Base-by-base conservation (phyloP, 768 basidiomycete genomes). In the Mycena capillaripes region DNA sequence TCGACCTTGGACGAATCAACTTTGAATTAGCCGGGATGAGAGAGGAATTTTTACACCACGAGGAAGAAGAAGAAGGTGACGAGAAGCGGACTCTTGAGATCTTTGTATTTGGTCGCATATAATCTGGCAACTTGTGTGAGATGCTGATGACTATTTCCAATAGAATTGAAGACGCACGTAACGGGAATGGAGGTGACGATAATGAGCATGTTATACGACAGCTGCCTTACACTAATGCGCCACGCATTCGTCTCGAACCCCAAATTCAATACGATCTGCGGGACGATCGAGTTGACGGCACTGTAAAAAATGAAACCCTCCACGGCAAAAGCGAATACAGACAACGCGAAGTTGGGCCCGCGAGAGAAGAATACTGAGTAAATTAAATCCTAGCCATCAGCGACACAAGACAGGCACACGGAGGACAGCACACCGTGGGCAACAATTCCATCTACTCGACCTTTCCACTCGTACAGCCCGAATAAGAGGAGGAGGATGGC, bases 241-340 rank as follows among this genome's bases (percentile, higher is more conserved):
- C 73, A 75, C 3, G 73, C 55, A 44, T 75, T 71, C n/a, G 73
- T 61, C 61, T 75, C 73, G 61, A 75, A 75, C 12, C 73, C 73
- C 7, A 71, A 52, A 25, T 75, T 71, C 52, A 75, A 36, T 10
- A 75, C 73, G 10, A 71, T 75, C 34, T 71, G 73, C 9, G 73
- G 73, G 10, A 75, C 73, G 16, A 75, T 40, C 7, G 73, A 75
- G 38, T 75, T 75, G 48, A 75, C 75, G 21, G 75, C 75, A 40
- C 69, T 71, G 27, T 76, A 76, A 30, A 76, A 76, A 17, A 76
- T 62, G 27, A 73, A 76, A 0, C 75, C 75, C 40, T 76, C 75
- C 14, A 76, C 72, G 17, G 75, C 72, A 17, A 76, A 76, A 14
- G 75, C 75, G 23, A 73, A 70, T 29, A 73, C 34, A 1, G 72